Percentiles rank a stretch among this genome's conserved stretches.
These are phyloP conservation scores for Coemansia sp. DNA, from an alignment of 192 early-diverging fungal genomes.

Conservation along the genomic window DNA sequence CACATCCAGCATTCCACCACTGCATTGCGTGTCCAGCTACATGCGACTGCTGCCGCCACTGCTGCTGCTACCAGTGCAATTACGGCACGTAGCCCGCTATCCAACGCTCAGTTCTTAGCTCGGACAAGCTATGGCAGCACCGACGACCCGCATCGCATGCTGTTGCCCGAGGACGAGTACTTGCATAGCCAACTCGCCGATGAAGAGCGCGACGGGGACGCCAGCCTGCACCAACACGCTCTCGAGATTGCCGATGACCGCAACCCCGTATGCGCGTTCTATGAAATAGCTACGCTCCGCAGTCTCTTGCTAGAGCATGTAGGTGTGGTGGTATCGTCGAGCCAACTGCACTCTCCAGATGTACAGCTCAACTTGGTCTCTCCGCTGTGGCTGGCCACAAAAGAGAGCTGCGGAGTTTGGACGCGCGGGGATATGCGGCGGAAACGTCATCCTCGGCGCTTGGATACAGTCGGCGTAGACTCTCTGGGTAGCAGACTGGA, in stretches of 20 bases:
- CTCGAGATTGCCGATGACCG: slow-evolving; percentile 35
- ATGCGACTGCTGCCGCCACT: not conserved
- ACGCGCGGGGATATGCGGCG: slow-evolving; percentile 38
- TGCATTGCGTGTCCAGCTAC: slow-evolving; percentile 5
- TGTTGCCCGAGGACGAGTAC: not conserved
- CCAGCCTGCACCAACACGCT: not conserved
- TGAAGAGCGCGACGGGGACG: not conserved
- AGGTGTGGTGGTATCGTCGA: slow-evolving; percentile 31
- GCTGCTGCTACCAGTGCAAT: not conserved
- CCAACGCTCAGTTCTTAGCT: not conserved
- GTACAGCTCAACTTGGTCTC: slow-evolving; percentile 45
- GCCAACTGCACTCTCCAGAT: slow-evolving; percentile 46
- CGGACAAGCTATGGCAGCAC: not conserved
- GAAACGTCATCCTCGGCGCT: slow-evolving; percentile 1
- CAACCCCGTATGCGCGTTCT: slow-evolving; percentile 39
- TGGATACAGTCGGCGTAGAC: slow-evolving; percentile 1
- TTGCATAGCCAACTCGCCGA: not conserved
- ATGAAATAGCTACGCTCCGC: slow-evolving; percentile 32
- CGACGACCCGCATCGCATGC: not conserved
- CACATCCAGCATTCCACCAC: slow-evolving; percentile 18
- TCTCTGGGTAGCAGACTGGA: no score
- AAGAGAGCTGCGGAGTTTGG: slow-evolving; percentile 42
- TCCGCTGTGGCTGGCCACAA: slow-evolving; percentile 37
- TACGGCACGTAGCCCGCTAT: not conserved
- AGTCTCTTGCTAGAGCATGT: slow-evolving; percentile 41